Base-by-base conservation (phyloP, 225 moss, liverwort and hornwort genomes). In the Pleurozium schreberi region DNA sequence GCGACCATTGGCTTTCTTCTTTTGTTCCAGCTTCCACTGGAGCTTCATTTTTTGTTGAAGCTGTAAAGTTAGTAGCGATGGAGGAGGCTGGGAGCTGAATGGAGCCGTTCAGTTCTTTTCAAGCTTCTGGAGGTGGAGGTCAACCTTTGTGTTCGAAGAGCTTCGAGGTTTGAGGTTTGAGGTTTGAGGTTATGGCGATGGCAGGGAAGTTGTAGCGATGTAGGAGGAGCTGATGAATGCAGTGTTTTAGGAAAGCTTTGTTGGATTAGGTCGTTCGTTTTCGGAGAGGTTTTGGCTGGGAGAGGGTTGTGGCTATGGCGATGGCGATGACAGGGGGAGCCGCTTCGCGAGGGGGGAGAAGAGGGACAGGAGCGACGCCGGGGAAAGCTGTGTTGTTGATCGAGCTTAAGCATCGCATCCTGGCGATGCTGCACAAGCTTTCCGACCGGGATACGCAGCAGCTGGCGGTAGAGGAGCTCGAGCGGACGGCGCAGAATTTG, bases 371-470 rank as follows among this genome's bases (percentile, higher is more conserved):
- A 13, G 88, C 57, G 63, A 94, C 92, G 4, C 89, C 91, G 5
- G 94, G 94, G 43, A 94, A 94, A 74, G 94, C 94, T 2, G 92
- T 96, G 83, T 87, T 97, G 67, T 78, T 99, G 68, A 97, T 99
- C 38, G 99, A 99, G 95, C 96, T 99, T 3, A 99, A 99, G 96
- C 97, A 97, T 64, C 96, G 99, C n/a, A 95, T 99, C 86, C 92
- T 99, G 89, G 96, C 97, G 47, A 96, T 95, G 79, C 82, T 99
- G 36, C 96, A 99, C 91, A 99, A 99, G 93, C 92, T 99, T 11
- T 96, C 99, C 27, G 99, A 99, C 93, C 96, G 99, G 52, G 99
- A 99, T 61, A 99, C 97, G 9, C 99, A 99, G 92, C 99, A 97
- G 91, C 96, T 99, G 81, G 99, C 97, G 18, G 93, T 99, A 22